Conservation (phyloP, 768 basidiomycete genomes). For the Cantharellus anzutake region DNA sequence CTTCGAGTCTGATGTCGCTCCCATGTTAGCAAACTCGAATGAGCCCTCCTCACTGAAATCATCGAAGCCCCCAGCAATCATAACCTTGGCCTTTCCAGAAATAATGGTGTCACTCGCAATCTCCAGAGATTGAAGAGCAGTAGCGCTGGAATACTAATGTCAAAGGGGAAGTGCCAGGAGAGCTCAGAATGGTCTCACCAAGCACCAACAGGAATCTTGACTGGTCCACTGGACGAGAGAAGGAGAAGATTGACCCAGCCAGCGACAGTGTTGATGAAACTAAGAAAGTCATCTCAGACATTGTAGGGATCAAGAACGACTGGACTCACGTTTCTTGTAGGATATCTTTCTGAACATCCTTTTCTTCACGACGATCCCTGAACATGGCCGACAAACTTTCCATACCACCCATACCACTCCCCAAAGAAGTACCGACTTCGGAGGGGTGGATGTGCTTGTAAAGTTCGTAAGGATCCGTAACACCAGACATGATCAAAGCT, state of each 20-base stretch:
- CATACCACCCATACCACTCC: constrained; percentile 96
- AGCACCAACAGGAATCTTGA: constrained; percentile 98
- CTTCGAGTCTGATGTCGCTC: constrained; percentile 92
- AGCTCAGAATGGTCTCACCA: constrained; percentile 35
- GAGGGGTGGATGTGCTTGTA: constrained; percentile 95
- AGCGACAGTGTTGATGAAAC: constrained; percentile 97
- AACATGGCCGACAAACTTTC: constrained; percentile 90
- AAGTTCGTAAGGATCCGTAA: constrained; percentile 94
- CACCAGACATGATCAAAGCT: constrained; percentile 88
- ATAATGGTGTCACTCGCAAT: constrained; percentile 94
- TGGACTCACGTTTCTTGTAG: constrained; percentile 86
- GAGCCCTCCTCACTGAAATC: constrained; percentile 97
- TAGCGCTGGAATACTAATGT: constrained; percentile 37
- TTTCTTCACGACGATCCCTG: constrained; percentile 95
- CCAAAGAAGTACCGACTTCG: constrained; percentile 84
- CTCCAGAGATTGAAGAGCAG: constrained; percentile 92
- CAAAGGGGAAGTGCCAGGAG: background rate
- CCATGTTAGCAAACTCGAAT: constrained; percentile 99
- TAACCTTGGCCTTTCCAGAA: constrained; percentile 94
- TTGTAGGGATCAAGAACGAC: background rate
- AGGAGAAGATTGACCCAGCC: constrained; percentile 95
- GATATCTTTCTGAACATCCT: constrained; percentile 95
- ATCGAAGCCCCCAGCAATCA: constrained; percentile 98
- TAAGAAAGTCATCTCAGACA: constrained; percentile 16
- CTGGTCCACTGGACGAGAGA: constrained; percentile 88